Conservation (phyloP, 192 early-diverging fungal species). For the Coemansia sp. region DNA sequence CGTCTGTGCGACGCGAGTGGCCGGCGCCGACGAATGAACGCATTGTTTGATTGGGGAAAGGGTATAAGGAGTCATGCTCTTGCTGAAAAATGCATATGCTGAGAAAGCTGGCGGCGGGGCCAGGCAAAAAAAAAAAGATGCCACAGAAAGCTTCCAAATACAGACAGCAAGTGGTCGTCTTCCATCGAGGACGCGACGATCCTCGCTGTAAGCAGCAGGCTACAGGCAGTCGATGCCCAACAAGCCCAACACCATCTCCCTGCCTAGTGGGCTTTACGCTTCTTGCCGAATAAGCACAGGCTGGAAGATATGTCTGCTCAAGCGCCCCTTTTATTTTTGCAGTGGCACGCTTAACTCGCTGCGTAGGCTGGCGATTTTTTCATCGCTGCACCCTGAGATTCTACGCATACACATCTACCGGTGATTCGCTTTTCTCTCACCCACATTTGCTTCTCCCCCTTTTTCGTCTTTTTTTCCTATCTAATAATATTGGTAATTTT, state of each 20-base stretch:
- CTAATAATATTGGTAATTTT: not conserved
- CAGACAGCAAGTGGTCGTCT: not conserved
- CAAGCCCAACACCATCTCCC: too few relatives aligned
- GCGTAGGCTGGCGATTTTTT: not conserved
- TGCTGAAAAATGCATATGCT: too few relatives aligned
- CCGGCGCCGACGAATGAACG: not conserved
- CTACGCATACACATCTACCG: not conserved
- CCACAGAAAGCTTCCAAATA: too few relatives aligned
- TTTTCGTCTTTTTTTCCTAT: not conserved
- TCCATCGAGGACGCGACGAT: not conserved
- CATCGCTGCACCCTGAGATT: not conserved
- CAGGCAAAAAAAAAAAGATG: too few relatives aligned
- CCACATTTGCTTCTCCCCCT: not conserved
- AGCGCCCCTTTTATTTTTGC: not conserved
- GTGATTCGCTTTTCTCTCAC: not conserved
- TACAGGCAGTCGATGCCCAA: too few relatives aligned
- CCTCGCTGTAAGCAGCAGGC: not conserved
- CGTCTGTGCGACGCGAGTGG: conserved; percentile 9
- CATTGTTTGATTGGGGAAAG: not conserved
- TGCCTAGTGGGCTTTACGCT: too few relatives aligned
- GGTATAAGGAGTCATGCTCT: not conserved
- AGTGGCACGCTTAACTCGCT: not conserved
- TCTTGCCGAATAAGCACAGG: not conserved
- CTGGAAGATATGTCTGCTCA: not conserved
- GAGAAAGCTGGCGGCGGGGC: not conserved